Evolutionary conservation across 495 filamentous ascomycete genomes (phyloP), one percentile per base, ranked within the genome.

Genomic region (Trichoderma parareesei): DNA sequence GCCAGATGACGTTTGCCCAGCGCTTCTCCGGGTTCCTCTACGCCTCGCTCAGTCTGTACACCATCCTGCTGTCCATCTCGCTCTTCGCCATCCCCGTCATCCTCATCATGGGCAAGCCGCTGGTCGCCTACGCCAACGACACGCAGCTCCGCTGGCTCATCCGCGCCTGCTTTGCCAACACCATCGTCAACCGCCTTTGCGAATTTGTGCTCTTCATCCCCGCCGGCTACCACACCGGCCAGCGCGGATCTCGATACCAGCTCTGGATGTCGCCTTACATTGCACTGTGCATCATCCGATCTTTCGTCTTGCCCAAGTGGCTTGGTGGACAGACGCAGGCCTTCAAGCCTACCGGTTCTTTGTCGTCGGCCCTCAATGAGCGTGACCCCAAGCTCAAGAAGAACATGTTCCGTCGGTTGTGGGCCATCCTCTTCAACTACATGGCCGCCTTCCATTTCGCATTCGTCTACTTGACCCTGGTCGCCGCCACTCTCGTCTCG

Each of bases 81-180:
- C 72, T 79, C 37, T 76, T 77, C 49, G 74, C 78, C 44, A 77
- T 81, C 61, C 79, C 79, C n/a, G 67, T 80, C 63, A 76, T 79
- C 41, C 74, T 82, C 4, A 67, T 78, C 49, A 77, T 75, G 69
- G 76, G 77, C 61, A 75, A 77, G 49, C 71, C 72, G 46, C 75
- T 82, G 2, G 77, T 82, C 18, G 75, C 76, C 37, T 81, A 75
- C 59, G 71, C 74, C n/a, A 75, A 68, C 46, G 63, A 74, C 61
- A 71, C 69, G 5, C 73, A 82, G 65, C 76, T 82, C n/a, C 74
- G 72, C 65, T 80, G 76, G 77, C 73, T 79, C 48, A 79, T 81
- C 64, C 77, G 79, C 66, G 68, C 75, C n/a, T 79, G 76, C 60
- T 78, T 79, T 70, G 75, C 73, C 20, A 62, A 71, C 1, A 73